Base-by-base conservation (phyloP, 108 stramenopile species). In the Fragilariopsis cylindrus region DNA sequence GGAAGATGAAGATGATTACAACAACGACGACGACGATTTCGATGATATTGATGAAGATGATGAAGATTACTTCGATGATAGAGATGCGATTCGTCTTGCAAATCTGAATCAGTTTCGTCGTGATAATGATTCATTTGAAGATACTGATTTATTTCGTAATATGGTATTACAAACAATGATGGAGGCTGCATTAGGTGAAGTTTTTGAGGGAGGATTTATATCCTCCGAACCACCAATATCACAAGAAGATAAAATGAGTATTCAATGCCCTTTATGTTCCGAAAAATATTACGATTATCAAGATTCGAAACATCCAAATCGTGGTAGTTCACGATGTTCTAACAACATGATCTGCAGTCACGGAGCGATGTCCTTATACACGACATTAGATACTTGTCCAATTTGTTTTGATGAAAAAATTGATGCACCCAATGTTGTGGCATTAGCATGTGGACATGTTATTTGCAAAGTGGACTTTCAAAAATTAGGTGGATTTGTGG, bases 401-500 rank as follows among this genome's bases (percentile, higher is more conserved):
- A 46, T 75, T 1, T 75, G 66, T 18, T 16, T 69, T 1, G 65
- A 75, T 12, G 64, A 68, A 41, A 3, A 39, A 4, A n/a, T 64
- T n/a, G 48, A 64, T 48, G 57, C 75, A 15, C 67, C 67, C n/a
- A 45, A 63, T n/a, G 75, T 43, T 30, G 64, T 75, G 7, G 65
- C 66, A 2, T 66, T 75, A 47, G 18, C 67, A 18, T 75, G 75
- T 66, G 75, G 75, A 21, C 75, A 75, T 49, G 75, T 58, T 5
- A 9, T 75, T 7, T 67, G 75, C 56, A 43, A 43, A 39, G 15
- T 45, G 21, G 57, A 67, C 54, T 75, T 75, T 69, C 3, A 43
- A 4, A 15, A 16, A 55, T n/a, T 75, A 44, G 75, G 75, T 13
- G 75, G 75, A 18, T 7, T 15, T 64, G 21, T 63, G 50, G 71